Percentiles rank a stretch among this genome's conserved stretches.
Evolutionary conservation across 495 filamentous ascomycete species (phyloP).

Genomic region (Gamarada debralockiae): DNA sequence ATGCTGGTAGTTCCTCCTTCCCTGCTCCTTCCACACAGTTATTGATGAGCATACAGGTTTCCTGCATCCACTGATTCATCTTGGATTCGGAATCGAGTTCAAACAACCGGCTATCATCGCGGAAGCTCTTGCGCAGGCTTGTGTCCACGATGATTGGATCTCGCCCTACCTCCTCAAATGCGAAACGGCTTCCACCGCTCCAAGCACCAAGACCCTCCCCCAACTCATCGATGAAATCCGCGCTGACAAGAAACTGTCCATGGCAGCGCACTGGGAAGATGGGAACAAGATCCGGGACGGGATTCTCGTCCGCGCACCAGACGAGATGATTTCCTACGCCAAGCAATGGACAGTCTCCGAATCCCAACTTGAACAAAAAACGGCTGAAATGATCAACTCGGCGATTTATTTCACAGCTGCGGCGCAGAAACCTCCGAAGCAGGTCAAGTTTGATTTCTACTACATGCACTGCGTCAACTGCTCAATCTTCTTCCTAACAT

Average conservation of each 20-base stretch:
- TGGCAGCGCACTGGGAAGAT: constrained; percentile 47
- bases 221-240: constrained; percentile 57
- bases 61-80: constrained; percentile 78
- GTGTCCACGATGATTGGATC: constrained; percentile 54
- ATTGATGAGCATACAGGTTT: constrained; percentile 42
- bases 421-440: constrained; percentile 50
- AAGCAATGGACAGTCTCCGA: constrained; percentile 54
- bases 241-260: constrained; percentile 48
- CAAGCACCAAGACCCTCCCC: constrained; percentile 43
- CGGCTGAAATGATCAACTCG: constrained; percentile 73
- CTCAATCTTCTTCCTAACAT: constrained; percentile 57
- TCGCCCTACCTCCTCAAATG: constrained; percentile 43
- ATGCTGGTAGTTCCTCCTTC: constrained; percentile 17
- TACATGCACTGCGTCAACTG: constrained; percentile 65
- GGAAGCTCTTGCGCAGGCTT: constrained; percentile 73
- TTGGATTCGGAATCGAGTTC: constrained; percentile 82
- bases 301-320: constrained; percentile 54
- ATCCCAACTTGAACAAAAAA: constrained; percentile 61
- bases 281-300: constrained; percentile 64
- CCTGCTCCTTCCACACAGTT: constrained; percentile 6
- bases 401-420: constrained; percentile 59
- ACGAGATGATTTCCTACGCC: constrained; percentile 58
- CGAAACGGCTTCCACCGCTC: constrained; percentile 44
- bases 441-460: constrained; percentile 76
- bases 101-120: constrained; percentile 75